Base-by-base conservation (phyloP, 805 yeast species). In the Barnettozyma sucrosica region DNA sequence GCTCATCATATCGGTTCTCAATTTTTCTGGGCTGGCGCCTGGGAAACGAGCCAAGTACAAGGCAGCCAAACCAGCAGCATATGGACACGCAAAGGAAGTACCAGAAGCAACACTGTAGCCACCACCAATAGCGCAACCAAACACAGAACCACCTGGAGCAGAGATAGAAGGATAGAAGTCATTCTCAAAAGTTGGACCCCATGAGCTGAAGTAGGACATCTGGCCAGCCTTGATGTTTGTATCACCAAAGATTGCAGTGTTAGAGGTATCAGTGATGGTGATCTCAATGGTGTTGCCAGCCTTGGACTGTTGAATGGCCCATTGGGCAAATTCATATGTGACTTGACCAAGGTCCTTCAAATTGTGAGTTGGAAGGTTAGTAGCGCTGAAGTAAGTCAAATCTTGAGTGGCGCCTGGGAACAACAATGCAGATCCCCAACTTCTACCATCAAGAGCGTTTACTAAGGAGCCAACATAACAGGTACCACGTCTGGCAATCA, bases 111-210 rank as follows among this genome's bases (percentile, higher is more conserved):
- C 41, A 14, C 28, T 41, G 26, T 40, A 51, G 11, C 38, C 40
- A 36, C 47, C 48, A 18, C 50, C 54, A 7, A 36, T 7, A 10
- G 41, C 19, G 25, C 46, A 49, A 43, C 56, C 56, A 26, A 43
- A 49, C 23, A 53, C 56, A 18, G 20, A n/a, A 34, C 54, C 54
- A 45, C 56, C 56, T 49, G 56, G 56, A 39, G 51, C 55, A 39
- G 48, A 25, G 19, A 51, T 30, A 13, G 48, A 44, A 18, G 56
- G 56, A 25, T 37, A 53, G 45, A 47, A 51, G 14, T 40, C 25
- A 40, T 53, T 53, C 44, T 49, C 47, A 39, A 41, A 53, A 14
- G 53, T 51, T 44, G 56, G 56, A 36, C 56, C 56, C 55, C 51
- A 49, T n/a, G 53, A 47, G 5, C 50, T 28, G 43, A 38, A 53